Base-by-base conservation (phyloP, 1,284 basidiomycete species). In the Ustilago hordei region DNA sequence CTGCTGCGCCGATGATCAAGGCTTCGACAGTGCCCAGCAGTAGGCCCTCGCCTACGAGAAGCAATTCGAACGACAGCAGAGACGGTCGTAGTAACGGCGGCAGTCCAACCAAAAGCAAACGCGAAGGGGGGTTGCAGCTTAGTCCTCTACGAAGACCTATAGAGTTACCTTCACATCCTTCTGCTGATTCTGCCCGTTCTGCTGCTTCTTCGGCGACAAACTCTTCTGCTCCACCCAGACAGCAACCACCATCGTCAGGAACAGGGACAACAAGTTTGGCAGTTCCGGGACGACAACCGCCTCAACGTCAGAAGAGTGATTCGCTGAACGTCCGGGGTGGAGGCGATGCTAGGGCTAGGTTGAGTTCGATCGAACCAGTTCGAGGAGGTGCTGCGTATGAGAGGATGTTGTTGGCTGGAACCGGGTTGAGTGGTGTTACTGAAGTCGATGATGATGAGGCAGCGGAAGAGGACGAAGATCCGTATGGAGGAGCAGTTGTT, bases 341-440 rank as follows among this genome's bases (percentile, higher is more conserved):
- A 23, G 79, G 78, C 35, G 76, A 79, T 60, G 78, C 81, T 3
- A 67, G 81, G 13, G 81, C 81, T 3, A 57, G 81, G n/a, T 69
- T 83, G 11, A 82, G 81, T 58, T 70, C 81, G 3, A 72, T 83
- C 34, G 81, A 82, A 63, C 81, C 81, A 0, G 70, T 79, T n/a
- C 61, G 81, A 47, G 81, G 81, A 9, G 81, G 81, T 6, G 79
- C 79, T 43, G 81, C 81, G 0, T 83, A 82, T 55, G 81, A 83
- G 60, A 66, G 76, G n/a, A 81, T 83, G 79, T 74, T 83, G 2
- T 47, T 83, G 36, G 81, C 81, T 8, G 81, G 81, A 6, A 82
- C 81, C 0, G 81, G 81, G 0, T 64, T 83, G 19, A 62, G 43
- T 32, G 75, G 76, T 35, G 75, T 83, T 39, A 71, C 67, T 8